Evolutionary conservation across 2,329 filamentous ascomycete species (phyloP).

Genomic region (Camptophora hylomeconis): DNA sequence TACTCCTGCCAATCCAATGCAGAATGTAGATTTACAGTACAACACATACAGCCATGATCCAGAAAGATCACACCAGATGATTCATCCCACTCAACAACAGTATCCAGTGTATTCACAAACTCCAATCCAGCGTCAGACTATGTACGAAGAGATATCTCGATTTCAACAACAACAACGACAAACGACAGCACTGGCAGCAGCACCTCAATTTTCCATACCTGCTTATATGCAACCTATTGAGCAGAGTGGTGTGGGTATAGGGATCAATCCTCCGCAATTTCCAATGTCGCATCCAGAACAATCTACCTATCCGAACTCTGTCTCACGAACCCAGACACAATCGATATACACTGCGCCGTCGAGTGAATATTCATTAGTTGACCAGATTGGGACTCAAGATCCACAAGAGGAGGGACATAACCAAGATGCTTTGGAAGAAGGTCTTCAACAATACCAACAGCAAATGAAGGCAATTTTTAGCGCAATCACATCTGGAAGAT

Average conservation of each 20-base stretch:
- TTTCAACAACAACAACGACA: slow-evolving; percentile 55
- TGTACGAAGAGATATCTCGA: slow-evolving; percentile 63
- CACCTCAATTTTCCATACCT: slow-evolving; percentile 53
- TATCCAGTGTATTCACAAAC: slow-evolving; percentile 46
- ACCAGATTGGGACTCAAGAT: slow-evolving; percentile 23
- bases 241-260: slow-evolving; percentile 47
- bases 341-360: slow-evolving; percentile 41
- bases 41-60: slow-evolving; percentile 47
- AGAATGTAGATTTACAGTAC: slow-evolving; percentile 47
- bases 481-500: slow-evolving; percentile 49
- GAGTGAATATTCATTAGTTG: slow-evolving; percentile 30
- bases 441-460: slow-evolving; percentile 52
- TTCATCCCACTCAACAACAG: slow-evolving; percentile 34
- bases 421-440: slow-evolving; percentile 44
- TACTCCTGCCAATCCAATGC: slow-evolving; percentile 32
- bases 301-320: slow-evolving; percentile 47
- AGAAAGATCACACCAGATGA: slow-evolving; percentile 19
- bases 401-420: slow-evolving; percentile 24
- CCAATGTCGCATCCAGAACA: slow-evolving; percentile 51
- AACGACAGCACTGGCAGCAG: slow-evolving; percentile 62
- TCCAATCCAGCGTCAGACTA: slow-evolving; percentile 44
- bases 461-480: slow-evolving; percentile 54
- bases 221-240: slow-evolving; percentile 62
- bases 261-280: slow-evolving; percentile 44
- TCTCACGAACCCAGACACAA: slow-evolving; percentile 35